phyloP scores from a whole-genome alignment of 805 yeast genomes.

The Yarrowia sp. region DNA sequence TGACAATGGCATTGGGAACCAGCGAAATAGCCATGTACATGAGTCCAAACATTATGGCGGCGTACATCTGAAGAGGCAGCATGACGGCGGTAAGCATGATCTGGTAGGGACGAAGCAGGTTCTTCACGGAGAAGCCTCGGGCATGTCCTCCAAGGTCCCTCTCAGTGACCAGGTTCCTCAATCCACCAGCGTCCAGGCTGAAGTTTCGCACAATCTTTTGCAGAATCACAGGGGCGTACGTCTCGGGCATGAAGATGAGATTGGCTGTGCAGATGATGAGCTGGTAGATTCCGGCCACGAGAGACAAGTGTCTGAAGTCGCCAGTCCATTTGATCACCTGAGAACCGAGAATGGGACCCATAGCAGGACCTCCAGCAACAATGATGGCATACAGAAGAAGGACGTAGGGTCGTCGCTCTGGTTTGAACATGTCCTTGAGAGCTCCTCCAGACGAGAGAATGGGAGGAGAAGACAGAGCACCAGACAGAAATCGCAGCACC shows the following conservation, averaged over 20 bases:
- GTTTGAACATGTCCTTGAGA: slow-evolving; percentile 41
- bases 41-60: slow-evolving; percentile 39
- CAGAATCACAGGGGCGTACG: slow-evolving; percentile 39
- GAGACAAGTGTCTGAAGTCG: slow-evolving; percentile 36
- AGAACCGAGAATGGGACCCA: slow-evolving; percentile 42
- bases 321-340: slow-evolving; percentile 28
- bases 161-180: slow-evolving; percentile 17
- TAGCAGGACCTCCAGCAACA: slow-evolving; percentile 41
- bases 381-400: slow-evolving; percentile 41
- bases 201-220: slow-evolving; percentile 35
- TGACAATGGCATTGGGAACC: slow-evolving; percentile 36
- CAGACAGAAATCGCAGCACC: slow-evolving; percentile 40
- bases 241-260: slow-evolving; percentile 37
- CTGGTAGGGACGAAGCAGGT: slow-evolving; percentile 41
- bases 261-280: slow-evolving; percentile 7
- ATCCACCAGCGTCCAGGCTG: slow-evolving; percentile 17
- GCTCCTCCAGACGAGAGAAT: slow-evolving; percentile 41
- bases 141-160: slow-evolving; percentile 24
- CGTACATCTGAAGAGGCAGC: slow-evolving; percentile 39
- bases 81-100: slow-evolving; percentile 38
- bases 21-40: slow-evolving; percentile 41
- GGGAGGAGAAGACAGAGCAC: slow-evolving; percentile 42
- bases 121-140: slow-evolving; percentile 9
- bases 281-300: slow-evolving; percentile 38
- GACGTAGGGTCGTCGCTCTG: slow-evolving; percentile 39